A percentile compares a stretch with the other conserved stretches of the same genome.
Evolutionary conservation across 2,329 filamentous ascomycete species (phyloP).

Genomic region (Phaeosphaeria sp.): DNA sequence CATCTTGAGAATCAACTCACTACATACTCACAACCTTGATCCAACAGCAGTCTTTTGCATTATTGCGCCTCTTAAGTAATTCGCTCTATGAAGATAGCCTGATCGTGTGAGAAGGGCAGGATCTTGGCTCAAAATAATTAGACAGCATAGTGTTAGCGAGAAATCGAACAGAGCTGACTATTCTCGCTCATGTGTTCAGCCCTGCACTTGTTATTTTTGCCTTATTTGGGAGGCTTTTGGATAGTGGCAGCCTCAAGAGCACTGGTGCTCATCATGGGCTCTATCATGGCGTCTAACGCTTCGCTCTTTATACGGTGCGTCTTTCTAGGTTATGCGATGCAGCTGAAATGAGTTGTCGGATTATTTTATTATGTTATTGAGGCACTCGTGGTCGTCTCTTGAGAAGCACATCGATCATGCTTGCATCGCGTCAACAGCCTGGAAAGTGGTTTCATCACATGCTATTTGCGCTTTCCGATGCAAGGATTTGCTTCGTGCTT

Average conservation of each 20-base stretch:
- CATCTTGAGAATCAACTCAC: too few species aligned
- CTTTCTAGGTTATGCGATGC: neutral
- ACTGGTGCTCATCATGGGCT: constrained; percentile 21
- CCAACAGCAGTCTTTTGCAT: too few species aligned
- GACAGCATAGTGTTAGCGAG: too few species aligned
- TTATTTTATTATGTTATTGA: neutral
- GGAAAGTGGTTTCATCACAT: neutral
- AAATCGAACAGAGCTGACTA: too few species aligned
- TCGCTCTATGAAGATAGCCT: too few species aligned
- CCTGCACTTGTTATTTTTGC: neutral
- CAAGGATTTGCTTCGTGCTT: neutral
- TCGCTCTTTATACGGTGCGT: constrained; percentile 18
- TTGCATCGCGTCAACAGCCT: neutral
- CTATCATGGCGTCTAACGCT: constrained; percentile 24
- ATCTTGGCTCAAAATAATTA: too few species aligned
- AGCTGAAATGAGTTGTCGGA: neutral
- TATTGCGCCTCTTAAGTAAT: too few species aligned
- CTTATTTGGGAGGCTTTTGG: neutral
- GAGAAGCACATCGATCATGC: neutral
- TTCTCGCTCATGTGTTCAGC: neutral
- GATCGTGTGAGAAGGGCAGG: too few species aligned
- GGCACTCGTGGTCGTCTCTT: neutral
- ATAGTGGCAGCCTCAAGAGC: constrained; percentile 21
- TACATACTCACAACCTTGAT: too few species aligned
- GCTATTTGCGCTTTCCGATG: neutral